phyloP scores from a whole-genome alignment of 169 alveolate species.

The Plasmodium relictum region DNA sequence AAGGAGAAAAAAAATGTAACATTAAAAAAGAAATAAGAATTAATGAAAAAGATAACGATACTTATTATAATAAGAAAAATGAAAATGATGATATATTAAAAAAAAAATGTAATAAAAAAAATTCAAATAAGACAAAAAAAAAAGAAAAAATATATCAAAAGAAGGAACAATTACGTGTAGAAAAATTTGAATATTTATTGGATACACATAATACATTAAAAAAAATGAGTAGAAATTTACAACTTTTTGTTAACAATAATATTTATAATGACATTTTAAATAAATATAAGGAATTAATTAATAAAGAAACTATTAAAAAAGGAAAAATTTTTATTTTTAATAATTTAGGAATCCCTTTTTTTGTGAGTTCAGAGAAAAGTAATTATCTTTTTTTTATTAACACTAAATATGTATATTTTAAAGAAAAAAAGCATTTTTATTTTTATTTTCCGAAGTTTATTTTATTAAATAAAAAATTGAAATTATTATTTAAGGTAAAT shows the following conservation, averaged over 20 bases:
- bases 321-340: constrained; percentile 40
- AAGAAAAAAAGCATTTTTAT: constrained; percentile 36
- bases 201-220: background rate
- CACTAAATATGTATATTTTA: constrained; percentile 35
- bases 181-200: background rate
- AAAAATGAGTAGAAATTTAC: background rate
- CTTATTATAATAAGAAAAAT: no score
- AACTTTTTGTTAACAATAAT: constrained; percentile 1
- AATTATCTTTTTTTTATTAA: constrained; percentile 25
- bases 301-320: constrained; percentile 17
- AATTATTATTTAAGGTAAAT: constrained; percentile 13
- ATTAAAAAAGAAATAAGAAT: no score
- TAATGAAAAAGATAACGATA: no score
- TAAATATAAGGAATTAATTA: constrained; percentile 23
- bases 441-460: constrained; percentile 55
- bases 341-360: constrained; percentile 48
- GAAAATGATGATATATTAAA: no score
- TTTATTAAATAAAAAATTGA: constrained; percentile 3
- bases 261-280: constrained; percentile 2
- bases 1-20: no score
- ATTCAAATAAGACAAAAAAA: background rate
- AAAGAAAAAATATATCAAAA: background rate
- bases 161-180: background rate
- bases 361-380: constrained; percentile 28
- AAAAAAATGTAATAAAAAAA: no score